phyloP scores from a whole-genome alignment of 1,139 yeast species.

The Blastobotrys petasosporus region DNA sequence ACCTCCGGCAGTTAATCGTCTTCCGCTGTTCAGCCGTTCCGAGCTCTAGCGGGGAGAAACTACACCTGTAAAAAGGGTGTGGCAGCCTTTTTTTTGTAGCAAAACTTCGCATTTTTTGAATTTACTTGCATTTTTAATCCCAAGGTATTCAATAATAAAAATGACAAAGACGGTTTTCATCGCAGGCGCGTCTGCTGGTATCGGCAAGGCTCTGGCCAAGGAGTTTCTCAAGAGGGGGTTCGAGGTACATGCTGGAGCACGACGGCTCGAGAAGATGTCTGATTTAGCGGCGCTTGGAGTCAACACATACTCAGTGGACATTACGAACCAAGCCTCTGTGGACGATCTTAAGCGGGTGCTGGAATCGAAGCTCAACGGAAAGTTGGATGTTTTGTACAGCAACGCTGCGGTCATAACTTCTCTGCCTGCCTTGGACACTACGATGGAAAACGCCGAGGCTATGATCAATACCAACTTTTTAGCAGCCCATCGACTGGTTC shows the following conservation, averaged over 20 bases:
- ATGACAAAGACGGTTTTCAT: slow-evolving; percentile 41
- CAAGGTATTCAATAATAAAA: no score
- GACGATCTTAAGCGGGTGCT: slow-evolving; percentile 41
- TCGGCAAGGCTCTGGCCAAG: slow-evolving; percentile 61
- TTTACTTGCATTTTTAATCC: background rate
- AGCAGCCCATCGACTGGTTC: slow-evolving; percentile 58
- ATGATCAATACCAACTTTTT: slow-evolving; percentile 64
- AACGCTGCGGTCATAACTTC: slow-evolving; percentile 64
- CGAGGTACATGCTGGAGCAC: slow-evolving; percentile 66
- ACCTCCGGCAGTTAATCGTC: no score
- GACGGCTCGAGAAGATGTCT: slow-evolving; percentile 60
- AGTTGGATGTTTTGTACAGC: slow-evolving; percentile 56
- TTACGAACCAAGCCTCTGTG: slow-evolving; percentile 49
- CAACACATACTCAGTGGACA: slow-evolving; percentile 45
- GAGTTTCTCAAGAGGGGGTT: slow-evolving; percentile 54
- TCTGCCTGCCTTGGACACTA: slow-evolving; percentile 62
- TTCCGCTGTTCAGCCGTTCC: no score
- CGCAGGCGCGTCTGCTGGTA: slow-evolving; percentile 82
- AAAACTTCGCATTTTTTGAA: background rate
- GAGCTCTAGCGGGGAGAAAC: no score
- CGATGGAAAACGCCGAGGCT: slow-evolving; percentile 48
- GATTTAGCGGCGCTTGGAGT: slow-evolving; percentile 41
- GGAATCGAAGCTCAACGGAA: slow-evolving; percentile 38
- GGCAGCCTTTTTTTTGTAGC: no score
- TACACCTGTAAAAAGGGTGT: no score